Evolutionary conservation across 305 asterid genomes (phyloP), one percentile per base, ranked within the genome.

Genomic region (Fraxinus angustifolia): DNA sequence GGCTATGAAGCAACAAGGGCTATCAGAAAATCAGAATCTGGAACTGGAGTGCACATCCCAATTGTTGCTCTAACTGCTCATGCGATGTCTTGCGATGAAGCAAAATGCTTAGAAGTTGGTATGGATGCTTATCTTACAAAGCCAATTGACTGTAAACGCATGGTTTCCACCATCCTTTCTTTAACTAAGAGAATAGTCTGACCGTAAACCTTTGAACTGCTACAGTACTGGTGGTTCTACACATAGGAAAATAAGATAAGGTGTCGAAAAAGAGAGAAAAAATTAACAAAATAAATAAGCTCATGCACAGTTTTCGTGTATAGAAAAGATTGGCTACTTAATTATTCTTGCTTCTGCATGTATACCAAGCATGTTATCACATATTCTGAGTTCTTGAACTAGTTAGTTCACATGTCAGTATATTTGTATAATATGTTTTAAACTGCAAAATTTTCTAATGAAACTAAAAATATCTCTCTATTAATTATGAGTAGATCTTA

Each of bases 101-200:
- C 95, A 7, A 94, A 94, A 83, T 94, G 98, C 88, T 79, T 94
- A 68, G 88, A 94, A 83, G 98, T 93, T 31, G 98, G 98, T 6
- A 94, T 94, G 98, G 98, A 94, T 89, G 98, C 98, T 81, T 94
- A 94, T 78, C 83, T 94, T 71, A 92, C 98, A 5, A 94, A 94
- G 87, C 98, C 98, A 77, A 93, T 94, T 48, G 96, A 94, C 85
- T 85, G 94, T 84, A 92, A 91, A 84, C 86, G 89, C 62, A 94
- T 94, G 98, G 82, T 91, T 84, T 90, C 97, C 70, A 94, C 97
- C 36, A 94, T 94, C 82, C 94, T 92, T 80, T 91, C 95, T 80
- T 87, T 93, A 77, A 92, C 98, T 6, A 86, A 86, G 85, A 88
- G 84, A 78, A 82, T 81, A 40, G 56, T 53, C 78, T 78, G 72